Evolutionary conservation across 768 basidiomycete species (phyloP).

Genomic region (Lyophyllum shimeji): DNA sequence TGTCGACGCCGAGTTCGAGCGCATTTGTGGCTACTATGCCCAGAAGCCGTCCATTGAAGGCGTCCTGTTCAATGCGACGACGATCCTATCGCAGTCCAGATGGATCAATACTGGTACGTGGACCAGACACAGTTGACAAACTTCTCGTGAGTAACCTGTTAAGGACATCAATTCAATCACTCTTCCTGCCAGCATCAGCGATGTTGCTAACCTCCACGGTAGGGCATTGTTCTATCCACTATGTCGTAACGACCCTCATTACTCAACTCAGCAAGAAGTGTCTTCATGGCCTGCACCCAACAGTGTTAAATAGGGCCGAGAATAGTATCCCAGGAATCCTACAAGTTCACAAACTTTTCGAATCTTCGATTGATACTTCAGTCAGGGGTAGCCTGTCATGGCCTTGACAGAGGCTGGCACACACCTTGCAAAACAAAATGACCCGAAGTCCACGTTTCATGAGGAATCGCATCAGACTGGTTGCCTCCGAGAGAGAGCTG

Average conservation of each 20-base stretch:
- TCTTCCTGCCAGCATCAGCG: not conserved
- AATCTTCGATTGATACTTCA: conserved; percentile 44
- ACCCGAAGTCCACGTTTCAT: conserved; percentile 81
- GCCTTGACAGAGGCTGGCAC: not conserved
- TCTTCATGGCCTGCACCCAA: conserved; percentile 70
- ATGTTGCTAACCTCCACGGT: conserved; percentile 67
- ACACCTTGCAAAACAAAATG: conserved; percentile 88
- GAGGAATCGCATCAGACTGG: conserved; percentile 69
- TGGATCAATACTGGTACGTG: not conserved
- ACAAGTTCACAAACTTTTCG: conserved; percentile 83
- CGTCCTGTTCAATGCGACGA: conserved; percentile 80
- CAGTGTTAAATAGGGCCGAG: conserved; percentile 17
- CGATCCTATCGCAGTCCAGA: conserved; percentile 54
- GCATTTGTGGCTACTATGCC: conserved; percentile 91
- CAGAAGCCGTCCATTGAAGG: conserved; percentile 79
- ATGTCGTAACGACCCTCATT: conserved; percentile 78
- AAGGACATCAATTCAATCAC: not conserved
- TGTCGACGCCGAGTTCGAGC: conserved; percentile 89
- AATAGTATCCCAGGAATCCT: conserved; percentile 16
- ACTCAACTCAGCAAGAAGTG: conserved; percentile 66
- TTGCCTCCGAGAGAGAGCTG: conserved; percentile 68
- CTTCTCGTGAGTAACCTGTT: conserved; percentile 73
- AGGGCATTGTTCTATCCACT: conserved; percentile 72
- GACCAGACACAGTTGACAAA: conserved; percentile 21
- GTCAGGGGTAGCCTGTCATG: not conserved